Evolutionary conservation across 768 basidiomycete genomes (phyloP), one percentile per base, ranked within the genome.

Genomic region (Obba rivulosa): DNA sequence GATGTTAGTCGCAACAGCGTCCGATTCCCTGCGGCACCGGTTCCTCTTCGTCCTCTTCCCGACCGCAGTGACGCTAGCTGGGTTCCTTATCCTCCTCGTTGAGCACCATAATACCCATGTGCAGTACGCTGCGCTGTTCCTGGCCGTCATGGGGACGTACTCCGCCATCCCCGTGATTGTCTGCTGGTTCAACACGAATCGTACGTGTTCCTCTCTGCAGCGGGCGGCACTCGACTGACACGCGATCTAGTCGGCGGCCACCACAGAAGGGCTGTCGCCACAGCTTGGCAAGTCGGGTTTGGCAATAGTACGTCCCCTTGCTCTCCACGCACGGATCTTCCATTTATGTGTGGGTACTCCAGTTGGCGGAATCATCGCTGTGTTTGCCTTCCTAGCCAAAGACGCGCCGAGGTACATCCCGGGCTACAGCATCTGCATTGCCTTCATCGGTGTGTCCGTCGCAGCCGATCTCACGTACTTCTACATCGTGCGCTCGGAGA

Each of bases 351-450:
- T n/a, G 22, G 11, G 18, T 10, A 14, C 9, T 14, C 1, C 38
- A 61, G 59, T 60, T 22, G 61, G 61, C 7, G 61, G 57, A 10
- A 58, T 62, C 44, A 55, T 62, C 17, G 51, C 61, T 3, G 55
- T 54, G 3, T 62, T 54, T 31, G 22, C 48, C 1, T 60, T 62
- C 61, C 52, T 59, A 22, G 50, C 53, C 10, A 53, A 58, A 38
- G 61, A 62, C 43, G 55, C 61, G 11, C 59, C 59, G 9, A 31
- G 48, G 20, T 62, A 55, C 52, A 53, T 44, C 38, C 28, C 54
- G 2, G 61, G 59, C 7, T 62, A 58, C 52, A 49, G 52, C 45
- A 46, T 62, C 21, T 53, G 55, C 41, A 17, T 62, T 21, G 53
- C 49, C 11, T 60, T 58, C 50, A 46, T 54, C n/a, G 53, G 47